These are phyloP conservation scores for Aspergillus thermomutatus DNA, from an alignment of 2,329 filamentous ascomycete species.

Conservation along the genomic window DNA sequence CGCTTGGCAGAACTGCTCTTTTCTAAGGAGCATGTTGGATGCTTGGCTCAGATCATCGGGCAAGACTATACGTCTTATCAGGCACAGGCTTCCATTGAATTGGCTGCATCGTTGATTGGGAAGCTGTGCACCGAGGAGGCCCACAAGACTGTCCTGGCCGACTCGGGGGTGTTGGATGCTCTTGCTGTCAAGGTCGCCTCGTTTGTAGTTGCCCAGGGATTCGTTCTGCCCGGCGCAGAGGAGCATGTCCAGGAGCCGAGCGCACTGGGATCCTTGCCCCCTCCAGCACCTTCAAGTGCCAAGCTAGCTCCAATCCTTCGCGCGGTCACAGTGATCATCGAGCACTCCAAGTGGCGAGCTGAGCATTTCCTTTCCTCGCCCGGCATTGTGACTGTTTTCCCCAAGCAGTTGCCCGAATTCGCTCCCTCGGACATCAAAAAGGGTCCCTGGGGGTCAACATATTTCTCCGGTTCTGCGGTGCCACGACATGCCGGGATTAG, in stretches of 20 bases:
- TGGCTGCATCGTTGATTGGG: constrained; percentile 50
- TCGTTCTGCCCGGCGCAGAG: constrained; percentile 65
- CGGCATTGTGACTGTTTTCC: constrained; percentile 66
- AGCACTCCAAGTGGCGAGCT: constrained; percentile 74
- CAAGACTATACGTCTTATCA: constrained; percentile 53
- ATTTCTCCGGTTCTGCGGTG: constrained; percentile 51
- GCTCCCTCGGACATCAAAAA: constrained; percentile 48
- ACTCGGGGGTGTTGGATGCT: constrained; percentile 71
- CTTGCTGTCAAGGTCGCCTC: constrained; percentile 70
- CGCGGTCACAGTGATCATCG: constrained; percentile 72
- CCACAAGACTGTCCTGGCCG: constrained; percentile 69
- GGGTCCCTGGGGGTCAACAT: constrained; percentile 52
- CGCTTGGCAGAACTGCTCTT: constrained; percentile 65
- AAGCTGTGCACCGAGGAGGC: constrained; percentile 65
- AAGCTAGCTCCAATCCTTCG: constrained; percentile 69
- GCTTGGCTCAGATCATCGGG: constrained; percentile 63
- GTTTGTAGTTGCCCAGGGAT: constrained; percentile 65
- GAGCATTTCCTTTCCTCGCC: constrained; percentile 68
- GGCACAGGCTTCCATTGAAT: constrained; percentile 48
- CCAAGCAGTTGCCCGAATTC: constrained; percentile 52
- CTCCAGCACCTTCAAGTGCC: constrained; percentile 56
- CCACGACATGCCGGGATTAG: constrained; percentile 47
- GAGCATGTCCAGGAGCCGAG: constrained; percentile 53
- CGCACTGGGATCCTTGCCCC: constrained; percentile 57
- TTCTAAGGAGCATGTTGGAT: constrained; percentile 56